Conservation (phyloP, 1,139 yeast genomes). For the Candida anutae region DNA sequence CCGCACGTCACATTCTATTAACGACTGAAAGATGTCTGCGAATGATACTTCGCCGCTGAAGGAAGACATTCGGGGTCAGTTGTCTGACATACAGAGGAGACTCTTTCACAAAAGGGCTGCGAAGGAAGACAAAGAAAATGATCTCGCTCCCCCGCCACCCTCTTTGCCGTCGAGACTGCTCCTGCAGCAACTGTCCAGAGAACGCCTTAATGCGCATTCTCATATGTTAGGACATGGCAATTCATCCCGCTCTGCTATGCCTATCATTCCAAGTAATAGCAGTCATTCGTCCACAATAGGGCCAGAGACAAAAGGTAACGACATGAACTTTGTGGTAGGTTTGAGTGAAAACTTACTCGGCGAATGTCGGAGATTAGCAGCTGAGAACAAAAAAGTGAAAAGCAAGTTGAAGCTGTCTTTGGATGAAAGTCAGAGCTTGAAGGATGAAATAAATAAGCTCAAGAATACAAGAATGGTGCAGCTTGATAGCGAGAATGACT, state of each 20-base stretch:
- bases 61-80: constrained; percentile 49
- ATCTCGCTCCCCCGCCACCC: neutral
- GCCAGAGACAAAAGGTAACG: constrained; percentile 47
- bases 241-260: constrained; percentile 8
- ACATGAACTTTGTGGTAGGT: constrained; percentile 76
- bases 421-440: constrained; percentile 31
- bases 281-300: constrained; percentile 28
- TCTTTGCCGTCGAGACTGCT: constrained; percentile 1
- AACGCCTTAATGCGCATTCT: constrained; percentile 15
- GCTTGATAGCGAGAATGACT: constrained; percentile 33
- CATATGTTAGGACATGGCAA: constrained; percentile 15
- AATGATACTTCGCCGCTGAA: constrained; percentile 2
- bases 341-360: constrained; percentile 69
- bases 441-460: constrained; percentile 29
- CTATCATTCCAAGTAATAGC: constrained; percentile 12
- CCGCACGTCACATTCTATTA: no score
- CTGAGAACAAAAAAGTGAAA: constrained; percentile 54
- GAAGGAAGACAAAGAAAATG: constrained; percentile 4
- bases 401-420: constrained; percentile 31
- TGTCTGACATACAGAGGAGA: constrained; percentile 53
- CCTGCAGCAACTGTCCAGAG: constrained; percentile 3
- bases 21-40: constrained; percentile 3
- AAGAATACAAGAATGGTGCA: constrained; percentile 25
- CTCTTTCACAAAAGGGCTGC: constrained; percentile 25
- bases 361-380: constrained; percentile 73